phyloP scores from a whole-genome alignment of 495 filamentous ascomycete species.

The Aspergillus sparsus region DNA sequence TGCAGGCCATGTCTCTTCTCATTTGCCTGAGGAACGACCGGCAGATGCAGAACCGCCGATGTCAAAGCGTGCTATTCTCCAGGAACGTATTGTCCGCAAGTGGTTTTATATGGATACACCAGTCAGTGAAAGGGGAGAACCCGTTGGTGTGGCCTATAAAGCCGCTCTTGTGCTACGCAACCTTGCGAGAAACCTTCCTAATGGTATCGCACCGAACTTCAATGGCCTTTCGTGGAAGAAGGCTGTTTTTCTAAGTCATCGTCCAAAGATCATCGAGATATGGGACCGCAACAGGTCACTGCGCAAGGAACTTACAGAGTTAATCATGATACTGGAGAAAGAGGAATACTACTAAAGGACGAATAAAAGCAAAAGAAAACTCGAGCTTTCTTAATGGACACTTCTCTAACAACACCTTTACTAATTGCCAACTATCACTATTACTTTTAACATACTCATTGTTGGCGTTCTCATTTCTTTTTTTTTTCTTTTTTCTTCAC shows the following conservation, averaged over 20 bases:
- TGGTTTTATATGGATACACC: constrained; percentile 63
- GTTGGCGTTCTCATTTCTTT: constrained; percentile 20
- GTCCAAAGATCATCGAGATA: constrained; percentile 44
- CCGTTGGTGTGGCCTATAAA: constrained; percentile 81
- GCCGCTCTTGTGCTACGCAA: constrained; percentile 87
- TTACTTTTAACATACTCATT: constrained; percentile 9
- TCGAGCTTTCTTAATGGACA: not conserved
- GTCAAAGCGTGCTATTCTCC: constrained; percentile 43
- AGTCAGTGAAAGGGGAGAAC: constrained; percentile 77
- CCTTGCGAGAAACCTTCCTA: constrained; percentile 71
- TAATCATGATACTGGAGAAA: constrained; percentile 49
- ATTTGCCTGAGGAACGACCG: constrained; percentile 55
- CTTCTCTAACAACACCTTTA: not conserved
- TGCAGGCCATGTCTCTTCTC: constrained; percentile 49
- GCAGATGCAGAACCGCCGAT: constrained; percentile 45
- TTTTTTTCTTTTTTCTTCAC: constrained; percentile 24
- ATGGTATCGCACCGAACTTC: constrained; percentile 34
- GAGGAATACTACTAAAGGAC: constrained; percentile 40
- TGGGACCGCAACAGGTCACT: constrained; percentile 48
- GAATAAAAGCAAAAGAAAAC: not conserved
- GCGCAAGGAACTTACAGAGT: constrained; percentile 46
- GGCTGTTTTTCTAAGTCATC: constrained; percentile 43
- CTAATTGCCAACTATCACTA: constrained; percentile 25
- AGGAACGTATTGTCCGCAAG: constrained; percentile 46
- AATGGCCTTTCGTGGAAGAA: constrained; percentile 45